Percentiles rank a stretch among this genome's conserved stretches.
phyloP scores from a whole-genome alignment of 2,329 filamentous ascomycete genomes.

The Sarocladium brachiariae region DNA sequence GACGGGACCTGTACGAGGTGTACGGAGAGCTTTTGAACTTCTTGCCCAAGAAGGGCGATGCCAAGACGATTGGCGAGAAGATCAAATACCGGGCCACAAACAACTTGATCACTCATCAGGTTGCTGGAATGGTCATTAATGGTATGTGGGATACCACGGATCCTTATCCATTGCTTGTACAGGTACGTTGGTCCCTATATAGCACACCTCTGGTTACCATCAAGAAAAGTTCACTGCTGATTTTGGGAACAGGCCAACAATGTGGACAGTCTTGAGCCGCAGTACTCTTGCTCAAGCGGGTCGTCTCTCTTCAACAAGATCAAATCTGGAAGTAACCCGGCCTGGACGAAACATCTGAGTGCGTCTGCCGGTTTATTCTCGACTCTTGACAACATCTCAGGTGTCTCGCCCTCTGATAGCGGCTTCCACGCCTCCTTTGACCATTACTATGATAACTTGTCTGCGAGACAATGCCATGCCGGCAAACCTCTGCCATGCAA shows the following conservation, averaged over 20 bases:
- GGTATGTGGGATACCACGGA: constrained; percentile 55
- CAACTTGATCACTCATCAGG: constrained; percentile 76
- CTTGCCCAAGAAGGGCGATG: constrained; percentile 46
- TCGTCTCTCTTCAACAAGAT: constrained; percentile 34
- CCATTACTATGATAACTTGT: constrained; percentile 81
- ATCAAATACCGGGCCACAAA: constrained; percentile 69
- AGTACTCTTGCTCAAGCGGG: constrained; percentile 58
- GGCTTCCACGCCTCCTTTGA: constrained; percentile 69
- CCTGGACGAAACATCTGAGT: constrained; percentile 60
- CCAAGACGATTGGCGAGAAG: constrained; percentile 31
- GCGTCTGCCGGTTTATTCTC: constrained; percentile 47
- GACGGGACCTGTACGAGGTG: constrained; percentile 67
- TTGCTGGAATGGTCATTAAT: constrained; percentile 65
- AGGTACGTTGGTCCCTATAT: constrained; percentile 22
- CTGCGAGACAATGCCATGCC: constrained; percentile 66
- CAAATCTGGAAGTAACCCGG: constrained; percentile 32
- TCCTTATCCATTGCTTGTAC: constrained; percentile 39
- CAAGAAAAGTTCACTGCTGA: no score
- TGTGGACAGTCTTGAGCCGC: constrained; percentile 68
- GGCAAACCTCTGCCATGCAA: constrained; percentile 65
- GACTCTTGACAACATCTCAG: constrained; percentile 60
- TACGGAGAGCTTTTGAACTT: constrained; percentile 65
- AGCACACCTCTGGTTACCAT: no score
- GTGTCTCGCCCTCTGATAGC: constrained; percentile 45
- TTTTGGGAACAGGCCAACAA: constrained; percentile 32